Evolutionary conservation across 768 basidiomycete species (phyloP), one percentile per base, ranked within the genome.

Genomic region (Serendipita indica): DNA sequence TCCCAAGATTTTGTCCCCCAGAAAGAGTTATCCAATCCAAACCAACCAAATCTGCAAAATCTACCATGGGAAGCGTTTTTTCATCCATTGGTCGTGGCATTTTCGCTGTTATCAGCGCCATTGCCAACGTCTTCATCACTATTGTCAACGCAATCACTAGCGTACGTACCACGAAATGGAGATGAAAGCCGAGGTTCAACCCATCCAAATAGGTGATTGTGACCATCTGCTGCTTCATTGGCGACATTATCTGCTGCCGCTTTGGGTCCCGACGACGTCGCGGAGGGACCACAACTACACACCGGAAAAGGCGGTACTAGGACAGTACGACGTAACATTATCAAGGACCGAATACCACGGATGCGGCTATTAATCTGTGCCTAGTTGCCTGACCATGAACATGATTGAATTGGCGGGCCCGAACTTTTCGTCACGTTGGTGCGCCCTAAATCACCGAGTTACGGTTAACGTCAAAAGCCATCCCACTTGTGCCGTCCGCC

Each of bases 81-180:
- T 64, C 63, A 22, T 63, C 63, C 30, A 64, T 64, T 30, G 63
- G 63, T 12, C 57, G 58, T 28, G 63, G 63, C 18, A 64, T 64
- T 54, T 61, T 56, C 37, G 39, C 60, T 46, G 63, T 64, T 58
- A 64, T 64, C 57, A 28, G 25, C 32, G 63, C 63, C 32, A 64
- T 64, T 45, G 60, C 62, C 1, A 61, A 60, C 25, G 63, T 54
- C 16, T 54, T 54, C n/a, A 54, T 54, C 30, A 54, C 49, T 10
- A 54, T 54, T 32, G 49, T 54, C n/a, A 54, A 54, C 2, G 49
- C 49, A 10, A 54, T 54, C 30, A 54, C 49, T 22, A 27, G n/a
- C 10, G 49, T 54, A n/a, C 20, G 49, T 54, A 20, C 10, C n/a
- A n/a, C n/a, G n/a, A n/a, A n/a, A n/a, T n/a, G n/a, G n/a, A n/a